Evolutionary conservation across 139 green algal genomes (phyloP), one percentile per base, ranked within the genome.

Genomic region (Tetraselmis chui): DNA sequence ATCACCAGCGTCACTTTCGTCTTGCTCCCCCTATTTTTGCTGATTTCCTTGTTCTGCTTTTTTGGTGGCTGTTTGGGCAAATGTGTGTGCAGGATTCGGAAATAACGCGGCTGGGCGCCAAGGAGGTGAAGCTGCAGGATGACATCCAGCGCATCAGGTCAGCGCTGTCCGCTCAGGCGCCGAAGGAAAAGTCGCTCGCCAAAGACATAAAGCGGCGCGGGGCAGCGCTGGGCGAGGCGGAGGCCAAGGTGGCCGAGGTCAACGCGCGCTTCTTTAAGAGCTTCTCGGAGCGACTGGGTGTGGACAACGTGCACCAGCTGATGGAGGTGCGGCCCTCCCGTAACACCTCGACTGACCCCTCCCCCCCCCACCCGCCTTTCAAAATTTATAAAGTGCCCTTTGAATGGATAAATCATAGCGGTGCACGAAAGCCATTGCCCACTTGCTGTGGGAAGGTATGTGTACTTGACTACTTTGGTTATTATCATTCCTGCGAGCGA

Each of bases 171-270:
- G 45, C 45, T 5, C 45, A 67, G 18, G 45, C 5, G 45, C 45
- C 45, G 11, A 5, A 18, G 45, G 45, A 67, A 18, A 5, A 18
- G 45, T 5, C 45, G 45, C 45, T 75, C 30, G 30, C 74, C n/a
- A 45, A 76, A 28, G 74, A 83, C 31, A 22, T 83, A 2, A 76
- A 83, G 79, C 59, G 74, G 25, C 31, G 74, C 24, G 79, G 27
- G 79, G 32, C 28, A 2, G 79, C 59, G 23, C 79, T 80, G 77
- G 58, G 31, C 77, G 77, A 2, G 11, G 45, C 45, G 18, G 45
- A 67, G 45, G 45, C 45, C 45, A 18, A 5, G 11, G 45, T 67
- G 11, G 18, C 45, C 45, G 45, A 67, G 45, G 45, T 67, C 45
- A 5, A 67, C 45, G 18, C 11, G 11, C 5, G 18, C 11, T 67